Evolutionary conservation across 2,329 filamentous ascomycete genomes (phyloP).

Genomic region (Acephala macrosclerotiorum): DNA sequence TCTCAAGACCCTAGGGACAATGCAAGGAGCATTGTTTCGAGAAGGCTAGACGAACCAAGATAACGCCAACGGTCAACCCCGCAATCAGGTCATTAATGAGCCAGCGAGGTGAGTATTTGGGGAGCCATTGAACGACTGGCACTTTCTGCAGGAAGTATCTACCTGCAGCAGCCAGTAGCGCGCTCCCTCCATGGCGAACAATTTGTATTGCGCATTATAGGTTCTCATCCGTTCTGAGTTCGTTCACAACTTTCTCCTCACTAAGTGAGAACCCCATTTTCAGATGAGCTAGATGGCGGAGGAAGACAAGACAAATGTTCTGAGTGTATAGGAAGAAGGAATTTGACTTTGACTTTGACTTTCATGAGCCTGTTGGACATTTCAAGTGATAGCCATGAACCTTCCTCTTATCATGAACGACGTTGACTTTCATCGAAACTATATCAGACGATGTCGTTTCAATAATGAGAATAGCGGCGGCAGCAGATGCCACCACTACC

Average conservation of each 20-base stretch:
- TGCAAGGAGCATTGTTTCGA: no score
- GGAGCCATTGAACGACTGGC: conserved; percentile 67
- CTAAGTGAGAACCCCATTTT: conserved; percentile 1
- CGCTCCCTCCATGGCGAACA: conserved; percentile 11
- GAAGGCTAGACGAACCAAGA: conserved; percentile 46
- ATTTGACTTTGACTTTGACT: background rate
- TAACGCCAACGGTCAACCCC: conserved; percentile 65
- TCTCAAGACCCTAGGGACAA: no score
- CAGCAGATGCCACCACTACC: background rate
- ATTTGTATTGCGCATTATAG: background rate
- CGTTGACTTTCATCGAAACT: background rate
- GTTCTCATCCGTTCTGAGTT: background rate
- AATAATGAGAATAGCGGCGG: background rate
- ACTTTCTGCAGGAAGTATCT: conserved; percentile 67
- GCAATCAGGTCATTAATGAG: conserved; percentile 67
- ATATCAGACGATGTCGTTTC: background rate
- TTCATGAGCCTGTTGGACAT: no score
- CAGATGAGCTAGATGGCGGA: background rate
- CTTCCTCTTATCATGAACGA: background rate
- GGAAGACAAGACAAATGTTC: background rate
- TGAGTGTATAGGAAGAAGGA: background rate
- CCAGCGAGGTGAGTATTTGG: conserved; percentile 67
- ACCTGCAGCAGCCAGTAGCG: conserved; percentile 49
- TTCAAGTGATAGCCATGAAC: background rate
- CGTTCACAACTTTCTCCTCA: background rate